phyloP scores from a whole-genome alignment of 805 yeast genomes.

The Wickerhamiella sergipiensis region DNA sequence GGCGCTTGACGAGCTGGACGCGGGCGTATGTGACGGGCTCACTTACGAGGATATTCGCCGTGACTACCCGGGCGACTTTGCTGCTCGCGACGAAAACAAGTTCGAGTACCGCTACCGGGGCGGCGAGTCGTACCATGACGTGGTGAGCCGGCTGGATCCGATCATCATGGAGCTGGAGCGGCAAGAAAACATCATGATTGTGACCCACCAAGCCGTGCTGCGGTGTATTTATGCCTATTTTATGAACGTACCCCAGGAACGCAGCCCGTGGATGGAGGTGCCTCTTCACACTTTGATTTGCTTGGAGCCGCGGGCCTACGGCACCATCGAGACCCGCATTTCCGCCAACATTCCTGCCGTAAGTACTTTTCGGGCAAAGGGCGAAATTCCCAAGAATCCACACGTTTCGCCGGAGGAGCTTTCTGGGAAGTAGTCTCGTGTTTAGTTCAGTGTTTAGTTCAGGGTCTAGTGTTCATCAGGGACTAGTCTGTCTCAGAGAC shows the following conservation, averaged over 20 bases:
- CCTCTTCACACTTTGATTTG: conserved; percentile 92
- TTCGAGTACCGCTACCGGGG: conserved; percentile 93
- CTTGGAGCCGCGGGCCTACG: conserved; percentile 89
- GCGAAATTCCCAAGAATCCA: conserved; percentile 34
- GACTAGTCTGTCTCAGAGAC: too few relatives aligned
- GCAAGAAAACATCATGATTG: conserved; percentile 88
- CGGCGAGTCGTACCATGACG: conserved; percentile 94
- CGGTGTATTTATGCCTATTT: conserved; percentile 95
- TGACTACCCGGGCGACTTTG: conserved; percentile 83
- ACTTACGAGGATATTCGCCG: conserved; percentile 86
- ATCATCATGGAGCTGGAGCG: conserved; percentile 97
- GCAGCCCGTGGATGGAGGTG: conserved; percentile 97
- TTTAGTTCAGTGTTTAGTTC: too few relatives aligned
- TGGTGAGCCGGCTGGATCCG: conserved; percentile 88
- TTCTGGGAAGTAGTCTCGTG: too few relatives aligned
- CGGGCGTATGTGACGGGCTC: conserved; percentile 95
- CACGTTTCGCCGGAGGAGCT: neutral
- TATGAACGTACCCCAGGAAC: conserved; percentile 97
- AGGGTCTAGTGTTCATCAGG: too few relatives aligned
- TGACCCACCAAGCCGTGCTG: conserved; percentile 94
- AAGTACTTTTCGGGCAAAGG: conserved; percentile 89
- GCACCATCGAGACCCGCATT: conserved; percentile 74
- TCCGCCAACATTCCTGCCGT: conserved; percentile 98
- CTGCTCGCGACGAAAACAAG: conserved; percentile 89
- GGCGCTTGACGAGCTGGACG: conserved; percentile 92